phyloP scores from a whole-genome alignment of 2,329 filamentous ascomycete genomes.

The Claviceps arundinis region DNA sequence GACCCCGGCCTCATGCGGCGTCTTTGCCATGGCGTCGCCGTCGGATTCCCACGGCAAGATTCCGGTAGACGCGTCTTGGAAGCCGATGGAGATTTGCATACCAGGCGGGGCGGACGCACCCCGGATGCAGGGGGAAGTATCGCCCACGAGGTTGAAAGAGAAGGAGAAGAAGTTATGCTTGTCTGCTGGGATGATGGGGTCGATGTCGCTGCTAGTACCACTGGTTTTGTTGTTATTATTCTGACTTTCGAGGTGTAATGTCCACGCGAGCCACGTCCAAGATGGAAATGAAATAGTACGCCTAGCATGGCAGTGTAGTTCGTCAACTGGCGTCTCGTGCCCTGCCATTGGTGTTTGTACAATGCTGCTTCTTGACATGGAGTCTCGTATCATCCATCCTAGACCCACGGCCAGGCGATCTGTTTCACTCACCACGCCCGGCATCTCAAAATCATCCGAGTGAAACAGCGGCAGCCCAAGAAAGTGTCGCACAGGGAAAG shows the following conservation, averaged over 20 bases:
- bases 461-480: slow-evolving; percentile 24
- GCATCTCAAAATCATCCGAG: slow-evolving; percentile 16
- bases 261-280: slow-evolving; percentile 26
- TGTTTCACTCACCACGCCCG: slow-evolving; percentile 16
- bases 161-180: slow-evolving; percentile 13
- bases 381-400: slow-evolving; percentile 18
- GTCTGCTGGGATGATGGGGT: not conserved
- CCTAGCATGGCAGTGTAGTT: slow-evolving; percentile 13
- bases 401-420: slow-evolving; percentile 22
- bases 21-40: slow-evolving; percentile 18
- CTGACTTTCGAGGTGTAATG: slow-evolving; percentile 10
- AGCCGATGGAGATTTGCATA: slow-evolving; percentile 22
- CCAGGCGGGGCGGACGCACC: slow-evolving; percentile 18
- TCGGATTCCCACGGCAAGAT: slow-evolving; percentile 23
- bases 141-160: slow-evolving; percentile 18
- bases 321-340: slow-evolving; percentile 8
- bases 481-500: slow-evolving; percentile 15
- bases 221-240: not conserved
- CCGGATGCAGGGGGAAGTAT: slow-evolving; percentile 14
- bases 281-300: slow-evolving; percentile 17
- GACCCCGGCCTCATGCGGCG: slow-evolving; percentile 10
- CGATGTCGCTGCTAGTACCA: not conserved
- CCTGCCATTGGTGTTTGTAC: slow-evolving; percentile 3
- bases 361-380: too few relatives aligned
- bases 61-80: slow-evolving; percentile 17